phyloP scores from a whole-genome alignment of 495 filamentous ascomycete genomes.

The Penicillium flavigenum region DNA sequence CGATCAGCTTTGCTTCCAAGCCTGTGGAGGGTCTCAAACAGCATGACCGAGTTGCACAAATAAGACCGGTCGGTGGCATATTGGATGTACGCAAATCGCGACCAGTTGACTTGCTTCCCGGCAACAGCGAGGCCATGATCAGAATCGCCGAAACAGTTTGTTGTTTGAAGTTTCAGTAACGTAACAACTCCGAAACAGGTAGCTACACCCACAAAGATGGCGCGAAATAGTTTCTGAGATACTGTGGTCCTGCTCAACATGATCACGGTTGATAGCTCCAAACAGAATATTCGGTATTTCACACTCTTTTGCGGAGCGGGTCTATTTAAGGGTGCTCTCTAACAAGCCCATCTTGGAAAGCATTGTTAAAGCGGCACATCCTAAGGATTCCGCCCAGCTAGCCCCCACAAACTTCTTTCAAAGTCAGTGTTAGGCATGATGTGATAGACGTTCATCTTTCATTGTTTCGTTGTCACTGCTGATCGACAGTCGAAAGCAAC shows the following conservation, averaged over 20 bases:
- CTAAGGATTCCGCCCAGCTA: neutral
- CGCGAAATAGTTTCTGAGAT: neutral
- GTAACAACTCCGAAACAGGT: neutral
- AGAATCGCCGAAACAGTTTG: neutral
- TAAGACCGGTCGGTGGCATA: constrained; percentile 61
- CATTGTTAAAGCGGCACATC: neutral
- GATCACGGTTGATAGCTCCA: neutral
- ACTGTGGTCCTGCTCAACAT: neutral
- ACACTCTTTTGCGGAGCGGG: neutral
- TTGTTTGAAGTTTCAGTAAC: neutral
- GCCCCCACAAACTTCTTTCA: neutral
- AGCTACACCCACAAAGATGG: neutral
- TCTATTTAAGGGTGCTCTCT: neutral
- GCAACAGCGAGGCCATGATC: neutral
- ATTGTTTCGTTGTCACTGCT: neutral
- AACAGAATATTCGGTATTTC: neutral
- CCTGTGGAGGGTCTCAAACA: constrained; percentile 56
- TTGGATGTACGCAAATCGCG: constrained; percentile 58
- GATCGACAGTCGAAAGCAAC: neutral
- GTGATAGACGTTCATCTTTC: too few species aligned
- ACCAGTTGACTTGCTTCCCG: constrained; percentile 41
- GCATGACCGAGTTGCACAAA: constrained; percentile 68
- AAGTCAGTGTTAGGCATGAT: neutral
- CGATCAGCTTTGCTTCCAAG: constrained; percentile 57
- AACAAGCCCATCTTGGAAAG: neutral